These are phyloP conservation scores for Forsythia viridissima DNA, from an alignment of 257 asterid genomes.

Conservation along the genomic window DNA sequence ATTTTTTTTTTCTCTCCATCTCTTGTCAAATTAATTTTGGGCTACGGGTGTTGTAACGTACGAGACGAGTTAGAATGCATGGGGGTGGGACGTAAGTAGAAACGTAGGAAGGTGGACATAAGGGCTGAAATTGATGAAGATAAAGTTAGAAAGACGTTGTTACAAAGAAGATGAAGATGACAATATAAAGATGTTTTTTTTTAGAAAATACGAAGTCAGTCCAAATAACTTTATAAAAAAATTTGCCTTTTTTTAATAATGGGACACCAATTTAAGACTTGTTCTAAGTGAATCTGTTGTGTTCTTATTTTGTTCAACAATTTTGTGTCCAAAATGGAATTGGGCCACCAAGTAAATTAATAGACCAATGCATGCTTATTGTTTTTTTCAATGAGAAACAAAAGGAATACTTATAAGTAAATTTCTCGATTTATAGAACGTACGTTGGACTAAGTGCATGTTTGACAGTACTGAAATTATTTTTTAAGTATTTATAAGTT, in stretches of 20 bases:
- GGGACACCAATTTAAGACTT: neutral
- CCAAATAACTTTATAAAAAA: neutral
- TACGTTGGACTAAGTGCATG: too few species aligned
- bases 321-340: slow-evolving; percentile 7
- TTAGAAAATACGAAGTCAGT: neutral
- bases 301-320: neutral
- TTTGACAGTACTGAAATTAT: too few species aligned
- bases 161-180: neutral
- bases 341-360: neutral
- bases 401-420: too few species aligned
- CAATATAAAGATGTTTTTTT: neutral
- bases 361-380: slow-evolving; percentile 4
- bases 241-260: neutral
- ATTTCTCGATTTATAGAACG: too few species aligned
- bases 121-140: neutral
- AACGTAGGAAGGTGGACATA: neutral
- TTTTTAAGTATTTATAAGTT: too few species aligned
- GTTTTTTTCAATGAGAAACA: too few species aligned
- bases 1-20: neutral
- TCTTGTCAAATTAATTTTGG: neutral
- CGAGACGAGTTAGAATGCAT: neutral
- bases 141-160: neutral
- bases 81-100: neutral
- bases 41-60: neutral
- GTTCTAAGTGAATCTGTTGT: neutral